phyloP scores from a whole-genome alignment of 106 monocot genomes.

The Xerophyta viscosa region DNA sequence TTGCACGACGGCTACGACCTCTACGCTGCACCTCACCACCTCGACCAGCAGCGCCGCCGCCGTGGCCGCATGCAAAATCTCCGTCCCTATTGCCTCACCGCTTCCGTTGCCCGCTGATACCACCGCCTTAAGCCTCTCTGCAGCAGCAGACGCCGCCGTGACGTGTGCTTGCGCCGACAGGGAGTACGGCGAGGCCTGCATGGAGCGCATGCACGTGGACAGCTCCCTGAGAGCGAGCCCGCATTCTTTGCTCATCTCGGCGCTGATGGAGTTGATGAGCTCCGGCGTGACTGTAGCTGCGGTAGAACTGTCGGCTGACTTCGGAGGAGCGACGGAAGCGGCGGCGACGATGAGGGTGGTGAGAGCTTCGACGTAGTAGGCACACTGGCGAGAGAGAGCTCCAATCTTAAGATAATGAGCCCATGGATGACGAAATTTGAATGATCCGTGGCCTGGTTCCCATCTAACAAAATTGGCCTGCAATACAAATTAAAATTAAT shows the following conservation, averaged over 20 bases:
- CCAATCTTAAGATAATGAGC: slow-evolving; percentile 56
- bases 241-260: slow-evolving; percentile 41
- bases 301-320: neutral
- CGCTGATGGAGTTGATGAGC: slow-evolving; percentile 15
- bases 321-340: neutral
- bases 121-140: slow-evolving; percentile 3
- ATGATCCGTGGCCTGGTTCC: slow-evolving; percentile 59
- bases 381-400: slow-evolving; percentile 32
- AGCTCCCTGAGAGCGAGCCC: slow-evolving; percentile 34
- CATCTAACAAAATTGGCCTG: slow-evolving; percentile 65
- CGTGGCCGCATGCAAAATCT: slow-evolving; percentile 26
- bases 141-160: slow-evolving; percentile 13
- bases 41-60: slow-evolving; percentile 42
- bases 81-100: no score
- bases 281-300: no score
- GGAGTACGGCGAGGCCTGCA: slow-evolving; percentile 25
- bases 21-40: slow-evolving; percentile 12
- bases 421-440: slow-evolving; percentile 54
- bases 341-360: slow-evolving; percentile 10
- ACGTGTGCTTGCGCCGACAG: slow-evolving; percentile 7
- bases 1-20: slow-evolving; percentile 24
- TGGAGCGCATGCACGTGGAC: slow-evolving; percentile 7
- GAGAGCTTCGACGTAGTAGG: slow-evolving; percentile 43
- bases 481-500: neutral
- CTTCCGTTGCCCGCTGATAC: slow-evolving; percentile 12